Percentiles rank a stretch among this genome's conserved stretches.
Conservation (phyloP, 2,329 filamentous ascomycete genomes). For the Venturia asperata region DNA sequence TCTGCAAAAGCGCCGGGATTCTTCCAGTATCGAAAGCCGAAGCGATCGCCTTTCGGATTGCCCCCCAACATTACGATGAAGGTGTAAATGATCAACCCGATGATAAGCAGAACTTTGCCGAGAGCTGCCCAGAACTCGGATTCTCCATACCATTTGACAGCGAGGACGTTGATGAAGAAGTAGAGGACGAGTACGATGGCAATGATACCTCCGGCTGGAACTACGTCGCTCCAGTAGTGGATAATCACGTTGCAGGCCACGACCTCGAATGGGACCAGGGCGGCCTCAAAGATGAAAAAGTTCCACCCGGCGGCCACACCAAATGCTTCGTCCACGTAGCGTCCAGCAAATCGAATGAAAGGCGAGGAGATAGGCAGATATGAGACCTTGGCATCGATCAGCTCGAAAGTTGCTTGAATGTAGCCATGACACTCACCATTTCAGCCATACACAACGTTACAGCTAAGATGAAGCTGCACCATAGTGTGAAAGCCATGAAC, state of each 20-base stretch:
- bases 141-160: slow-evolving; percentile 41
- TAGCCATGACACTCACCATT: slow-evolving; percentile 55
- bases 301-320: slow-evolving; percentile 68
- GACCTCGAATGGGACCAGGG: slow-evolving; percentile 61
- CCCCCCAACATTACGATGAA: slow-evolving; percentile 79
- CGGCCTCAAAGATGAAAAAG: slow-evolving; percentile 64
- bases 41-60: slow-evolving; percentile 63
- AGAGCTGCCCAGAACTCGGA: slow-evolving; percentile 62
- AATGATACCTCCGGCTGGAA: slow-evolving; percentile 56
- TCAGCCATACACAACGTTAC: slow-evolving; percentile 53
- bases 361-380: slow-evolving; percentile 70
- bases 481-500: slow-evolving; percentile 41
- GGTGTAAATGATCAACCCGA: slow-evolving; percentile 67
- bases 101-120: slow-evolving; percentile 64
- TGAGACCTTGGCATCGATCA: slow-evolving; percentile 34
- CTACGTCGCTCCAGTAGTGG: slow-evolving; percentile 44
- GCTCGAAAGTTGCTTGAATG: neutral
- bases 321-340: slow-evolving; percentile 68
- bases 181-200: slow-evolving; percentile 52
- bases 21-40: slow-evolving; percentile 65
- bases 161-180: slow-evolving; percentile 38
- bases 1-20: slow-evolving; percentile 64
- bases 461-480: slow-evolving; percentile 38
- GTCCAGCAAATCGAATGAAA: slow-evolving; percentile 69
- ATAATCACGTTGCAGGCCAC: slow-evolving; percentile 42